Evolutionary conservation across 805 yeast species (phyloP).

Genomic region (Suhomyces vadensis): DNA sequence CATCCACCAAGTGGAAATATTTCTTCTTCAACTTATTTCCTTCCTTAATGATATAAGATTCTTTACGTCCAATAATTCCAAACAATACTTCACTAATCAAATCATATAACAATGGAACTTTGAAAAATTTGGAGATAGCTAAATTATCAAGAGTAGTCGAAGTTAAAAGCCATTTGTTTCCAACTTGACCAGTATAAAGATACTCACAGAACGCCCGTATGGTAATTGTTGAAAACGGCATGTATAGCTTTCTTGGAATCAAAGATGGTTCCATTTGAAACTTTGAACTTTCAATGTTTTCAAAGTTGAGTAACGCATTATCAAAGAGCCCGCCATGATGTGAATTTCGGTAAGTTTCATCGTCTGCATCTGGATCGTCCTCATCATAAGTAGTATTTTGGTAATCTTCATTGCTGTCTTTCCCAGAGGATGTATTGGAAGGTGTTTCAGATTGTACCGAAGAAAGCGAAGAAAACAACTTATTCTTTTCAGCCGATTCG

Average conservation of each 20-base stretch:
- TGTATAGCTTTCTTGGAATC: slow-evolving; percentile 65
- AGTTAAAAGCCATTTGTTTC: slow-evolving; percentile 68
- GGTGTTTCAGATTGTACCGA: slow-evolving; percentile 9
- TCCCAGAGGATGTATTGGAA: slow-evolving; percentile 6
- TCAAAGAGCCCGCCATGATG: slow-evolving; percentile 13
- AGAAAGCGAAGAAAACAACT: slow-evolving; percentile 9
- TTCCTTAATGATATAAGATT: slow-evolving; percentile 47
- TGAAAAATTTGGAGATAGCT: slow-evolving; percentile 62
- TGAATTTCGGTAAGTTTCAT: not conserved
- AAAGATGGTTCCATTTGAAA: slow-evolving; percentile 57
- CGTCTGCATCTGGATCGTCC: not conserved
- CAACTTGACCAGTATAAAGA: slow-evolving; percentile 77
- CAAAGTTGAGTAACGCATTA: slow-evolving; percentile 34
- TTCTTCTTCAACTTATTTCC: slow-evolving; percentile 38
- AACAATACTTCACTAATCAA: slow-evolving; percentile 67
- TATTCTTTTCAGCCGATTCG: slow-evolving; percentile 7
- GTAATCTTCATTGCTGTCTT: slow-evolving; percentile 11
- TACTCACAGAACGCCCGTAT: slow-evolving; percentile 70
- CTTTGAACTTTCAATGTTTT: slow-evolving; percentile 28
- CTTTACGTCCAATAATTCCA: slow-evolving; percentile 69
- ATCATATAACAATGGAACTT: slow-evolving; percentile 69
- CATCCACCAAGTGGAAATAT: slow-evolving; percentile 26
- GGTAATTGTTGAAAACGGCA: slow-evolving; percentile 65
- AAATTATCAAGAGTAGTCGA: slow-evolving; percentile 70
- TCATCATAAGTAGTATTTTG: slow-evolving; percentile 3